Evolutionary conservation across 2,329 filamentous ascomycete species (phyloP).

Genomic region (Penicillium corylophilum): DNA sequence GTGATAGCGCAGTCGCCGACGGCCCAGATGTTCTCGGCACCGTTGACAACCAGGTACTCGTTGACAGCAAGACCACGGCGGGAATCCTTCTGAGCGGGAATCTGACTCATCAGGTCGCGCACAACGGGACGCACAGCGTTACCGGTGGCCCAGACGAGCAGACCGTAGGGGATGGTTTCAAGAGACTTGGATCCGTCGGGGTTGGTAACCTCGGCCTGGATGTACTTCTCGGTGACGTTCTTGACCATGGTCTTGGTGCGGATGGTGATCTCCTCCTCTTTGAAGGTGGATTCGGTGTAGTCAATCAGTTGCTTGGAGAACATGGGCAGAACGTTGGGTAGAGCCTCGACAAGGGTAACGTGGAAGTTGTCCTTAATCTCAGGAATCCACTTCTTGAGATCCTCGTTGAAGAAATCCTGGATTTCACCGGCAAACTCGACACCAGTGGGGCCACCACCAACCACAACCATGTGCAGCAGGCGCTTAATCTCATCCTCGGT

Average conservation of each 20-base stretch:
- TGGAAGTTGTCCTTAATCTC: constrained; percentile 94
- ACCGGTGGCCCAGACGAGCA: constrained; percentile 97
- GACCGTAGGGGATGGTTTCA: constrained; percentile 84
- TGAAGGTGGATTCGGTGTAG: constrained; percentile 98
- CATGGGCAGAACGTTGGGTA: constrained; percentile 91
- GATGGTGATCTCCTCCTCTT: constrained; percentile 97
- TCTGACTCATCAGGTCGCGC: constrained; percentile 85
- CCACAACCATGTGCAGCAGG: constrained; percentile 95
- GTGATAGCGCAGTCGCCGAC: constrained; percentile 96
- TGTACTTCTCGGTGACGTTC: constrained; percentile 86
- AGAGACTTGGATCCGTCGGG: constrained; percentile 81
- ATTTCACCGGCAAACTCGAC: constrained; percentile 98
- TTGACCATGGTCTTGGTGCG: constrained; percentile 99
- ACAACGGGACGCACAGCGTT: constrained; percentile 89
- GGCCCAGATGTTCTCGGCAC: constrained; percentile 95
- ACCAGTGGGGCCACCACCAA: constrained; percentile 89
- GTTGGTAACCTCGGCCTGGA: constrained; percentile 81
- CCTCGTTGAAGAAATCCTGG: constrained; percentile 97
- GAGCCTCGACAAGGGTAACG: constrained; percentile 94
- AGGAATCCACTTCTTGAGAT: constrained; percentile 96
- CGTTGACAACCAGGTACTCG: constrained; percentile 98
- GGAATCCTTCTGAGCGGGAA: constrained; percentile 92
- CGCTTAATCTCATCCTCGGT: constrained; percentile 82
- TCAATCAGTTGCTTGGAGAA: constrained; percentile 99
- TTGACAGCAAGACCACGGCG: constrained; percentile 94